Base-by-base conservation (phyloP, 495 filamentous ascomycete species). In the Articulospora tetracladia region DNA sequence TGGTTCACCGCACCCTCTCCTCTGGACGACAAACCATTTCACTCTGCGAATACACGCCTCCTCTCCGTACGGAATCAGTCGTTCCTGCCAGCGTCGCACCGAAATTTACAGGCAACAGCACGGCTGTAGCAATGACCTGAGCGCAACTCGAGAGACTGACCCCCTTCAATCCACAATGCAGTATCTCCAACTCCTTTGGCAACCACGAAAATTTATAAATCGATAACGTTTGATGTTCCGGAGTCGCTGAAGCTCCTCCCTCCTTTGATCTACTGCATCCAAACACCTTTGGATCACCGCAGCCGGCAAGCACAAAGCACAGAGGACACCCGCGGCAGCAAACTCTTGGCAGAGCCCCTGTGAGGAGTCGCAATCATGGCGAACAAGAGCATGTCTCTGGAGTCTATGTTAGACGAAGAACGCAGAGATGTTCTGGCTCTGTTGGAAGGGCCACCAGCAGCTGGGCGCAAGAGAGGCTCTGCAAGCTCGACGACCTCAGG, bases 321-420 rank as follows among this genome's bases (percentile, higher is more conserved):
- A 44, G n/a, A 44, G 39, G 15, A 44, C 39, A 44, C 39, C 39
- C 39, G 39, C 15, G 8, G 15, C 15, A 7, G 39, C 8, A 44
- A 44, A 12, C 47, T 25, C 47, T 24, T 25, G 25, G 25, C 47
- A 50, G 4, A 50, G 7, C 20, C 10, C 47, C 25, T 25, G 2
- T 13, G 23, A 60, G 23, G 25, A 26, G 22, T 22, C 57, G 24
- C 46, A 39, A 62, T 25, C 39, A 69, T 69, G 66, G 47, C 63
- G 12, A 52, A 60, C 28, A 39, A 32, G 8, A n/a, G 10, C 20
- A 69, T 62, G 86, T 89, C 88, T 62, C 80, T 90, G 58, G 86
- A 90, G 75, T 77, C 83, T 23, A 83, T 85, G 54, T 76, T 90
- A 48, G 87, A 91, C 67, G 84, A 91, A 72, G 88, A 92, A 75